phyloP scores from a whole-genome alignment of 2,329 filamentous ascomycete genomes.

The Graphilbum fragrans region DNA sequence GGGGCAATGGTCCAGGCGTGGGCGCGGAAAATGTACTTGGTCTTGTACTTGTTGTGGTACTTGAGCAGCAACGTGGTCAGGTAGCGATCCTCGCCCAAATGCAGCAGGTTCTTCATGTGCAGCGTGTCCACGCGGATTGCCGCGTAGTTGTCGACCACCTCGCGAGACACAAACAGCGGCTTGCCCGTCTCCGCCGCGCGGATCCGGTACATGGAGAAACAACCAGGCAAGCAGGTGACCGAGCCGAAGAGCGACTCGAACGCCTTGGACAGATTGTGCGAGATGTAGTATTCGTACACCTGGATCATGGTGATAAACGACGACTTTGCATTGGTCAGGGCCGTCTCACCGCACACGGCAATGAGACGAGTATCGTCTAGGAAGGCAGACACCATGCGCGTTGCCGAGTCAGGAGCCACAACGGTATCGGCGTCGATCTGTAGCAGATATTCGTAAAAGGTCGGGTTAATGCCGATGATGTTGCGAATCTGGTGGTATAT shows the following conservation, averaged over 20 bases:
- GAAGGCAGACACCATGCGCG: constrained; percentile 85
- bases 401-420: constrained; percentile 78
- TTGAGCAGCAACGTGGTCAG: constrained; percentile 90
- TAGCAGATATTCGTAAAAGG: constrained; percentile 93
- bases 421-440: constrained; percentile 97
- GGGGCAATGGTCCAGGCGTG: constrained; percentile 97
- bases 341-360: constrained; percentile 88
- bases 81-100: constrained; percentile 95
- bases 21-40: constrained; percentile 86
- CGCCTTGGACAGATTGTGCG: constrained; percentile 89
- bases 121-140: constrained; percentile 95
- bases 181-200: constrained; percentile 90
- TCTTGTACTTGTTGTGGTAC: constrained; percentile 89
- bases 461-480: constrained; percentile 96
- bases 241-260: constrained; percentile 97
- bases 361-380: constrained; percentile 87
- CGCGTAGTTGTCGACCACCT: constrained; percentile 77
- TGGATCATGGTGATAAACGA: constrained; percentile 98
- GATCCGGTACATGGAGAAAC: constrained; percentile 98
- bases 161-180: constrained; percentile 88
- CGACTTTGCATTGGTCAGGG: constrained; percentile 80
- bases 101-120: constrained; percentile 96
- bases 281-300: constrained; percentile 99
- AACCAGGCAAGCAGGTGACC: constrained; percentile 94
- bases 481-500: constrained; percentile 99